Percentiles rank a stretch among this genome's conserved stretches.
These are phyloP conservation scores for Oryza glumipatula DNA, from an alignment of 176 grass and related monocot genomes.

Conservation along the genomic window DNA sequence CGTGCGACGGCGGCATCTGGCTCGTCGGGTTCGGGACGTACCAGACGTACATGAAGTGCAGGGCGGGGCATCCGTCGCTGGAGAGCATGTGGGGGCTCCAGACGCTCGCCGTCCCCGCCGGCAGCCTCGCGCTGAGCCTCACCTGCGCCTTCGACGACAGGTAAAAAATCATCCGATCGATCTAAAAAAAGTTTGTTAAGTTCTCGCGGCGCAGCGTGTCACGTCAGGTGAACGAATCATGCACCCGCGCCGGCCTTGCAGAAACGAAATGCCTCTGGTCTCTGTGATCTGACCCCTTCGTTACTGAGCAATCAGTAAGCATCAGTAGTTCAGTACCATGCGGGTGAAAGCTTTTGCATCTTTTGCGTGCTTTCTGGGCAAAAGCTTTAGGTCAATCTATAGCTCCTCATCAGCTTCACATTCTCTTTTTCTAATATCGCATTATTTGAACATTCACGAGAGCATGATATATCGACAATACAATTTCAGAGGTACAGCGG, in stretches of 20 bases:
- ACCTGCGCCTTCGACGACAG: conserved; percentile 71
- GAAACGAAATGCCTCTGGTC: conserved; percentile 30
- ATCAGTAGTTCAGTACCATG: not conserved
- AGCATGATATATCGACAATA: not conserved
- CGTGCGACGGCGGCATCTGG: conserved; percentile 46
- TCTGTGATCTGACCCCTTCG: conserved; percentile 27
- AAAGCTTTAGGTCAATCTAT: conserved; percentile 33
- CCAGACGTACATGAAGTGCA: conserved; percentile 75
- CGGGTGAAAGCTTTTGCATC: conserved; percentile 40
- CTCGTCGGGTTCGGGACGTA: conserved; percentile 76
- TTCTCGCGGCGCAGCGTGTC: conserved; percentile 27
- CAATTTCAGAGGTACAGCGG: conserved; percentile 17
- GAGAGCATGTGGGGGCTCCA: conserved; percentile 82
- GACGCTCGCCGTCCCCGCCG: conserved; percentile 61
- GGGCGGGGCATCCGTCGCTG: conserved; percentile 71
- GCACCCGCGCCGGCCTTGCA: not conserved
- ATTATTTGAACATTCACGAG: not conserved
- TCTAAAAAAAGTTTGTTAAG: conserved; percentile 20
- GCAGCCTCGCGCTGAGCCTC: conserved; percentile 76
- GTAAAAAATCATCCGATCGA: conserved; percentile 60
- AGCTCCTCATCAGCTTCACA: conserved; percentile 42
- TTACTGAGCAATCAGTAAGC: conserved; percentile 8
- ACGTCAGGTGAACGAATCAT: conserved; percentile 41
- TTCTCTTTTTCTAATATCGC: conserved; percentile 13
- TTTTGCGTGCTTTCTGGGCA: conserved; percentile 59